A percentile compares a stretch with the other conserved stretches of the same genome.
phyloP scores from a whole-genome alignment of 495 filamentous ascomycete genomes.

The Astrothelium macrocarpum region DNA sequence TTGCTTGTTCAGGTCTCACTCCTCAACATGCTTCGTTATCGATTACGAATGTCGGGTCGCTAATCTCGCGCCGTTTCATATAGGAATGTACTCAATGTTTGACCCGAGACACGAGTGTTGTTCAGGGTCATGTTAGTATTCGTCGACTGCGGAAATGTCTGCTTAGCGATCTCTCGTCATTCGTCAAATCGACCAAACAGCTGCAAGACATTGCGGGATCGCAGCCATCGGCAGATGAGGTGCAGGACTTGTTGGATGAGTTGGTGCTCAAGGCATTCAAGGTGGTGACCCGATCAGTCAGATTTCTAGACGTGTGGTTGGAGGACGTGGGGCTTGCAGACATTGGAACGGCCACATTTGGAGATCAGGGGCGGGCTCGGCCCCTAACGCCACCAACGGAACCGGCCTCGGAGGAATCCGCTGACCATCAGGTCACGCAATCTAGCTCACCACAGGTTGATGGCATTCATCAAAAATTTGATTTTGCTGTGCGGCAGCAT shows the following conservation, averaged over 20 bases:
- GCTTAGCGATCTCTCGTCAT: constrained; percentile 74
- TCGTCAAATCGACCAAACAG: constrained; percentile 79
- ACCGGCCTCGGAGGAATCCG: neutral
- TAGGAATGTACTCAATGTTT: constrained; percentile 85
- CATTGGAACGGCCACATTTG: neutral
- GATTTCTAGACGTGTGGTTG: constrained; percentile 84
- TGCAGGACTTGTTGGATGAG: constrained; percentile 72
- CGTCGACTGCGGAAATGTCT: constrained; percentile 75
- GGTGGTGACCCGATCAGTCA: constrained; percentile 81
- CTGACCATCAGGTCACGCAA: neutral
- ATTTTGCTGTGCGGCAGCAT: neutral
- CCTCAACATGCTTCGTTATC: neutral
- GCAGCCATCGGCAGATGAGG: constrained; percentile 42
- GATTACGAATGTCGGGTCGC: neutral
- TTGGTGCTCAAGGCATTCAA: constrained; percentile 90
- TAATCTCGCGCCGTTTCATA: constrained; percentile 3
- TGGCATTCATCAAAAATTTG: neutral
- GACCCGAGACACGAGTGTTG: constrained; percentile 63
- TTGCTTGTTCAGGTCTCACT: neutral
- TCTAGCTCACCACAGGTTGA: neutral
- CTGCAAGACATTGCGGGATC: constrained; percentile 56
- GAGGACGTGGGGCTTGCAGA: constrained; percentile 39
- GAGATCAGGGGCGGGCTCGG: neutral
- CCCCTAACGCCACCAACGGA: constrained; percentile 1
- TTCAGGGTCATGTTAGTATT: constrained; percentile 65